These are phyloP conservation scores for Seiridium unicorne DNA, from an alignment of 2,329 filamentous ascomycete genomes.

Conservation along the genomic window DNA sequence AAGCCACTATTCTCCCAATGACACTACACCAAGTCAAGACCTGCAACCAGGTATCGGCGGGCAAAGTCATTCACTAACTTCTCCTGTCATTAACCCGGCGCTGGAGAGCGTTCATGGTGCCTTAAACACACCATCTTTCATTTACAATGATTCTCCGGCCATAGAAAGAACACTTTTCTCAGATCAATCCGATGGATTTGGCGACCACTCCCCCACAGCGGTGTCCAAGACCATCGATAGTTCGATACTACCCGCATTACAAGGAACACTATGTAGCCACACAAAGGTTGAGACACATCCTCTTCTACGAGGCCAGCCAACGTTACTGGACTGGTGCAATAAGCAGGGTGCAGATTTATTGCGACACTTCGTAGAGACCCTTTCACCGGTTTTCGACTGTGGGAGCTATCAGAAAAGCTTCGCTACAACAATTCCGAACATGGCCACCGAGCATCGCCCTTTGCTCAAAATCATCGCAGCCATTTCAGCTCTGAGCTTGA, in stretches of 20 bases:
- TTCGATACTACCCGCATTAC: too few species aligned
- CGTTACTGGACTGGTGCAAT: not conserved
- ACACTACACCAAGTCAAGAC: not conserved
- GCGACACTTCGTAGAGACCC: slow-evolving; percentile 7
- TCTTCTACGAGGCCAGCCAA: not conserved
- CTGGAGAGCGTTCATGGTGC: not conserved
- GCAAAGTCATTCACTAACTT: not conserved
- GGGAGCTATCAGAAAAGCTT: not conserved
- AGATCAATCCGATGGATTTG: too few species aligned
- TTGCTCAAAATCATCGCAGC: slow-evolving; percentile 2
- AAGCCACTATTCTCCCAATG: not conserved
- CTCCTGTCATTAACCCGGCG: too few species aligned
- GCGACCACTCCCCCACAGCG: too few species aligned
- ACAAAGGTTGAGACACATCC: not conserved
- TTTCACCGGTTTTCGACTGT: slow-evolving; percentile 6
- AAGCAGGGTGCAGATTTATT: slow-evolving; percentile 1
- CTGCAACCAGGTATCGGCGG: not conserved
- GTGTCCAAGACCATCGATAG: too few species aligned
- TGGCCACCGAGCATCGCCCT: not conserved
- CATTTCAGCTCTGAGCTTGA: not conserved
- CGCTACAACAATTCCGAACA: slow-evolving; percentile 4
- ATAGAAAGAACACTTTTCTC: too few species aligned
- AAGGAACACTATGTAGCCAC: not conserved
- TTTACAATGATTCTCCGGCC: too few species aligned
- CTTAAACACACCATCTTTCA: not conserved